A percentile compares a stretch with the other conserved stretches of the same genome.
Conservation (phyloP, 192 early-diverging fungal genomes). For the Coemansia sp. region DNA sequence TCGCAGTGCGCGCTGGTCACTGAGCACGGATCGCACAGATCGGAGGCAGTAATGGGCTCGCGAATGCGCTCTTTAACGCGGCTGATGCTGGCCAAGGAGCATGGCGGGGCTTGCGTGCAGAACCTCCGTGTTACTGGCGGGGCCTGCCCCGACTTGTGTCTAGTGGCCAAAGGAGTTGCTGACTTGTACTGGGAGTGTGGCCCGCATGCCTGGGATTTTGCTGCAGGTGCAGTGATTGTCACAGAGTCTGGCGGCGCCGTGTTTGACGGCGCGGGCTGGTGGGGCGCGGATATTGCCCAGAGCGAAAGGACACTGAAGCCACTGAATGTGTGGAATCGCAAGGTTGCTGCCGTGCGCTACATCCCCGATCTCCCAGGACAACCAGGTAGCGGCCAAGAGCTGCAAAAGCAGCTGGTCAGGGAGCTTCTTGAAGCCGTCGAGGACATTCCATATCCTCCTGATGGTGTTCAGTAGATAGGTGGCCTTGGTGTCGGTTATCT, state of each 20-base stretch:
- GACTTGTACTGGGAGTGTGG: slow-evolving; percentile 95
- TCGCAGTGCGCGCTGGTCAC: slow-evolving; percentile 68
- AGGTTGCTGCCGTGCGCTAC: slow-evolving; percentile 23
- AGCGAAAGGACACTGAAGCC: slow-evolving; percentile 14
- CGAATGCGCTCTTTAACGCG: slow-evolving; percentile 66
- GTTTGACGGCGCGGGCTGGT: slow-evolving; percentile 56
- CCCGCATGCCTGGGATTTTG: slow-evolving; percentile 75
- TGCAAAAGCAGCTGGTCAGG: slow-evolving; percentile 54
- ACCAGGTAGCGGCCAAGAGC: slow-evolving; percentile 27
- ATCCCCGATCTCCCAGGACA: slow-evolving; percentile 32
- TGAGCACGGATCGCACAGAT: slow-evolving; percentile 80
- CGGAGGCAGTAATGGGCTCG: slow-evolving; percentile 54
- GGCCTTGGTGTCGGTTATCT: too few species aligned
- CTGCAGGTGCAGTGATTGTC: slow-evolving; percentile 80
- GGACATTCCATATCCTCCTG: slow-evolving; percentile 51
- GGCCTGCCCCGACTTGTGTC: slow-evolving; percentile 72
- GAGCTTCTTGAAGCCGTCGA: slow-evolving; percentile 61
- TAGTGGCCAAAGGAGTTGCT: slow-evolving; percentile 73
- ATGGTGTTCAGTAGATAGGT: slow-evolving; percentile 20
- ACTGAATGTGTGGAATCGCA: slow-evolving; percentile 41
- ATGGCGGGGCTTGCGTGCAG: slow-evolving; percentile 55
- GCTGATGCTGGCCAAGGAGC: slow-evolving; percentile 55
- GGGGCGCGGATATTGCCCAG: slow-evolving; percentile 13
- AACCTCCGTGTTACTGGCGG: slow-evolving; percentile 75
- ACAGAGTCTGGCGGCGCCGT: slow-evolving; percentile 80